Base-by-base conservation (phyloP, 805 yeast species). In the Nakazawaea holstii region DNA sequence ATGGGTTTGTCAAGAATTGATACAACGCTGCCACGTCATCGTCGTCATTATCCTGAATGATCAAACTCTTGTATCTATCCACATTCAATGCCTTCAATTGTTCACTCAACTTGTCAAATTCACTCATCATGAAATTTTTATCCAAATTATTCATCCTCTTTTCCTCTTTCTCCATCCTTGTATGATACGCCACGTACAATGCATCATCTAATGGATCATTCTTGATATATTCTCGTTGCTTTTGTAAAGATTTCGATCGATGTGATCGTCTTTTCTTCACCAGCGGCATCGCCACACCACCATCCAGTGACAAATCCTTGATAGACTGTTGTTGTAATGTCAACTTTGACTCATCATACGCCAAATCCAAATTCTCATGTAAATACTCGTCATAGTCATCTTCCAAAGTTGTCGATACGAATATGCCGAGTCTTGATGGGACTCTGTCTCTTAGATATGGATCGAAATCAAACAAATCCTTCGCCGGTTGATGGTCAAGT, bases 141-240 rank as follows among this genome's bases (percentile, higher is more conserved):
- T 85, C 91, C 1, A 74, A 66, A 32, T 68, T 69, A 28, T 70
- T 65, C 76, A 83, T 80, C 40, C 77, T 70, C 49, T 73, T 74
- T 60, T 87, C 95, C 45, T 81, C 82, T 47, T 76, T 76, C 52
- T 75, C 77, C 80, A 84, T 77, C 35, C 76, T 70, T 37, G 72
- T 71, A 62, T 85, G 91, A 55, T 72, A 77, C 11, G 66, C 51
- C 29, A 60, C 55, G 58, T 67, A 81, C 11, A 66, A 15, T 0
- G 59, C 53, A 58, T 80, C 84, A 1, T 61, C 55, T 41, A 86
- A 63, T 4, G 80, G 78, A 54, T 77, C 83, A 8, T 43, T 41
- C 31, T 27, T 45, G 15, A 44, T 30, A 20, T 35, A 29, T 27
- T 20, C 42, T n/a, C 37, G 28, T 24, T 30, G 44, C 31, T 39